Percentiles rank a stretch among this genome's conserved stretches.
phyloP scores from a whole-genome alignment of 352 stramenopile species.

The Globisporangium echinulatum region DNA sequence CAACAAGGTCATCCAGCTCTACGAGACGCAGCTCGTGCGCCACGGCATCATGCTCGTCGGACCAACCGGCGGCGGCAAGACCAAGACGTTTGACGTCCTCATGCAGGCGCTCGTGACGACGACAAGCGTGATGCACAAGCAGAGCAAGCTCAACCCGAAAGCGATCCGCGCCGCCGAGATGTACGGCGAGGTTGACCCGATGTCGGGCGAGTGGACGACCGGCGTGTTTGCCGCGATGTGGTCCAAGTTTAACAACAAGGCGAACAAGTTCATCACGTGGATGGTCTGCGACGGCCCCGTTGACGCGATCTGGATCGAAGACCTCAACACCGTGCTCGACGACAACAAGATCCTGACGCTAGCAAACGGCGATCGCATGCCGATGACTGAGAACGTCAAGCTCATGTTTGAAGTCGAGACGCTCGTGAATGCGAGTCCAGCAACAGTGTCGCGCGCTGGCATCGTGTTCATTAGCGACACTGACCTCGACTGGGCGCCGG shows the following conservation, averaged over 20 bases:
- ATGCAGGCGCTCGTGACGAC: slow-evolving; percentile 91
- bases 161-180: slow-evolving; percentile 96
- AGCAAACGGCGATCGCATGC: slow-evolving; percentile 96
- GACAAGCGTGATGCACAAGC: slow-evolving; percentile 92
- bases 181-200: slow-evolving; percentile 96
- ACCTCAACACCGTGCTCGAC: slow-evolving; percentile 97
- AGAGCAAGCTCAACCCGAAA: slow-evolving; percentile 97
- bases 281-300: slow-evolving; percentile 97
- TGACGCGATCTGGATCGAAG: slow-evolving; percentile 98
- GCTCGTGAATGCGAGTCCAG: slow-evolving; percentile 94
- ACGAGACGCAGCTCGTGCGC: slow-evolving; percentile 96
- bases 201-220: slow-evolving; percentile 97
- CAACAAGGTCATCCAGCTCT: slow-evolving; percentile 97
- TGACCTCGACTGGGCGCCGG: slow-evolving; percentile 95
- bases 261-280: slow-evolving; percentile 98
- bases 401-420: slow-evolving; percentile 98
- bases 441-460: slow-evolving; percentile 94
- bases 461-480: slow-evolving; percentile 99
- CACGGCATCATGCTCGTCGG: slow-evolving; percentile 99
- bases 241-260: slow-evolving; percentile 98
- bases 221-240: slow-evolving; percentile 98
- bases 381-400: slow-evolving; percentile 98
- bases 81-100: slow-evolving; percentile 95
- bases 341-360: slow-evolving; percentile 98
- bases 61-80: slow-evolving; percentile 96